Percentiles rank a stretch among this genome's conserved stretches.
phyloP scores from a whole-genome alignment of 2,329 filamentous ascomycete species.

The Arthrobotrys pseudoclavata region DNA sequence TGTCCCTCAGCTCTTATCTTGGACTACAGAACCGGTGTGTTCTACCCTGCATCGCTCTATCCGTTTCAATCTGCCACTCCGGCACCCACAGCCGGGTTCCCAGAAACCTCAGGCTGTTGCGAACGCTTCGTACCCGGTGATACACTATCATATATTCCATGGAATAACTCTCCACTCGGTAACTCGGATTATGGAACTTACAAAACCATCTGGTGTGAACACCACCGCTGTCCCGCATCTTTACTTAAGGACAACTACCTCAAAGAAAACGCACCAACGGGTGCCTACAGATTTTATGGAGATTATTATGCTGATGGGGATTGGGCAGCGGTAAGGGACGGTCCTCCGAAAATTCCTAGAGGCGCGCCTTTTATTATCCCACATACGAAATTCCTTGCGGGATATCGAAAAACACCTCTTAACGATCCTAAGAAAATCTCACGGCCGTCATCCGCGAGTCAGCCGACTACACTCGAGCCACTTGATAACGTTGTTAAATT shows the following conservation, averaged over 20 bases:
- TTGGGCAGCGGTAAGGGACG: not conserved
- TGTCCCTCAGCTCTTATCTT: constrained; percentile 36
- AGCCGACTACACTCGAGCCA: not conserved
- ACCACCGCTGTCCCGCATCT: constrained; percentile 30
- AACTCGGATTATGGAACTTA: not conserved
- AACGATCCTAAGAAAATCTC: not conserved
- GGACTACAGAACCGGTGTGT: constrained; percentile 36
- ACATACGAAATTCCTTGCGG: not conserved
- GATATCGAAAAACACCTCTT: not conserved
- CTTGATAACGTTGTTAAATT: constrained; percentile 11
- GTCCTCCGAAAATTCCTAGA: not conserved
- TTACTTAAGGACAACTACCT: constrained; percentile 7
- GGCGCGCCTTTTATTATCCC: not conserved
- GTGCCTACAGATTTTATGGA: constrained; percentile 1
- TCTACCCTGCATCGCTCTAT: constrained; percentile 36
- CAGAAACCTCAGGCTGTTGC: not conserved
- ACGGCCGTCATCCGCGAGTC: not conserved
- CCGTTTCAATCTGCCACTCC: constrained; percentile 9
- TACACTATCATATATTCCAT: not conserved
- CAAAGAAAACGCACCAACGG: not conserved
- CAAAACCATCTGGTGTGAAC: constrained; percentile 44
- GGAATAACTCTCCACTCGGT: not conserved
- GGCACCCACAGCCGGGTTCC: not conserved
- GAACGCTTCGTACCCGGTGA: not conserved
- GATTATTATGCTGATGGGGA: not conserved